Evolutionary conservation across 2,329 filamentous ascomycete genomes (phyloP).

Genomic region (Colletotrichum trifolii): DNA sequence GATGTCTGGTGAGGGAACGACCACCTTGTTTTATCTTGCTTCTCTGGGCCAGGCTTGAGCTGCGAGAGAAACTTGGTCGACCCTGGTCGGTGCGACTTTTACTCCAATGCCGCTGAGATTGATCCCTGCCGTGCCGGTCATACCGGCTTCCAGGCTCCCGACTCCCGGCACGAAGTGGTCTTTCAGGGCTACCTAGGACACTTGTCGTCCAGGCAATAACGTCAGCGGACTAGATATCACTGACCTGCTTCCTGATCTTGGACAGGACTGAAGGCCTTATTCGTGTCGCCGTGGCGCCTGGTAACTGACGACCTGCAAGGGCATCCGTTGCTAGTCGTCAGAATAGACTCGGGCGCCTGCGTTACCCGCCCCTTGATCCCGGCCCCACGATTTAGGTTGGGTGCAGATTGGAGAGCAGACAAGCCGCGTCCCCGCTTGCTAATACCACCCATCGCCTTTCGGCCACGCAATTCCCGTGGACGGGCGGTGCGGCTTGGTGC

Average conservation of each 20-base stretch:
- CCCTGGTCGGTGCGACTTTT: no score
- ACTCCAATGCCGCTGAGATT: no score
- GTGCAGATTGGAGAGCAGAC: conserved; percentile 29
- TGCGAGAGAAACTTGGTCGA: no score
- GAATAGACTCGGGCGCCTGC: conserved; percentile 35
- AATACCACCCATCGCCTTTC: conserved; percentile 14
- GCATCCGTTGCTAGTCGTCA: conserved; percentile 33
- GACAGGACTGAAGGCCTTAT: background rate
- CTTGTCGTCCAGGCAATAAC: no score
- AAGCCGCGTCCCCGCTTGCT: conserved; percentile 17
- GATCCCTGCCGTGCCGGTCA: no score
- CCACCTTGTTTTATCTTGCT: no score
- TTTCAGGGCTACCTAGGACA: no score
- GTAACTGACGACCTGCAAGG: conserved; percentile 7
- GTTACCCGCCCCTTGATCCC: conserved; percentile 33
- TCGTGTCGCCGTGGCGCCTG: background rate
- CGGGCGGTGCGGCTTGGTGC: conserved; percentile 30
- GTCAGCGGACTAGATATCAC: no score
- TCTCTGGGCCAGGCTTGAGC: no score
- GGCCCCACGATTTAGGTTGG: conserved; percentile 36
- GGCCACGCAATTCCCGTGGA: conserved; percentile 17
- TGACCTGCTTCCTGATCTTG: background rate
- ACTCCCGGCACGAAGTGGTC: no score
- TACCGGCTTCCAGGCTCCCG: no score
- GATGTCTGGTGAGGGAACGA: no score